Conservation (phyloP, 768 basidiomycete species). For the Tricholoma sp. region DNA sequence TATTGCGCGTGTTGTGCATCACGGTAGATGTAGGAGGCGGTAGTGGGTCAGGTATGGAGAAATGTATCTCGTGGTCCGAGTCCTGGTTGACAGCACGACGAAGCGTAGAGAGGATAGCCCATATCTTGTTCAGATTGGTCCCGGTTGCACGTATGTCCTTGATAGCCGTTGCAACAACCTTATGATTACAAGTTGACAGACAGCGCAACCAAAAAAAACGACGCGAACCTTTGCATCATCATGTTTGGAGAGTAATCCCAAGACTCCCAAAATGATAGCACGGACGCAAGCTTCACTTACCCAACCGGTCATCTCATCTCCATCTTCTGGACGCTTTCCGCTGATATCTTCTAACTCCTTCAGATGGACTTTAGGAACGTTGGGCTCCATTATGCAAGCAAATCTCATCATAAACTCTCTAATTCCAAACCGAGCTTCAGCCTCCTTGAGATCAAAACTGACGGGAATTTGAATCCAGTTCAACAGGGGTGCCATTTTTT, state of each 20-base stretch:
- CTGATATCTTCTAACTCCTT: conserved; percentile 62
- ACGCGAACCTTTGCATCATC: conserved; percentile 32
- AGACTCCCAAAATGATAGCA: conserved; percentile 55
- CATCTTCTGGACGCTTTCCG: conserved; percentile 27
- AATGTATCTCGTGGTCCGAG: neutral
- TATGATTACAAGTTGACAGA: neutral
- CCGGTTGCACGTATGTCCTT: conserved; percentile 51
- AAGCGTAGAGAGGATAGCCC: conserved; percentile 48
- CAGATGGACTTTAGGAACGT: conserved; percentile 39
- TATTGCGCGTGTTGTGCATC: conserved; percentile 44
- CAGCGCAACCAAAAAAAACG: neutral
- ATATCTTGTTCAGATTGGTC: conserved; percentile 57
- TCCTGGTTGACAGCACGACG: conserved; percentile 27
- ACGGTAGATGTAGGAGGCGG: conserved; percentile 43
- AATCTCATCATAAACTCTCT: conserved; percentile 75
- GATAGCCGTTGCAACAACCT: conserved; percentile 41
- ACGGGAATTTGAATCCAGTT: conserved; percentile 50
- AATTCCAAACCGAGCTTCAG: conserved; percentile 60
- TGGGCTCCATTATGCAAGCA: conserved; percentile 40
- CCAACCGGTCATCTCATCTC: conserved; percentile 47
- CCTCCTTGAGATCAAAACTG: conserved; percentile 38
- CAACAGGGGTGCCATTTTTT: conserved; percentile 38
- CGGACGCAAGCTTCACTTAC: conserved; percentile 62
- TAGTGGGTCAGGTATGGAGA: conserved; percentile 51
- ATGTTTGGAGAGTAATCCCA: conserved; percentile 48